Evolutionary conservation across 2,329 filamentous ascomycete genomes (phyloP).

Genomic region (Penicillium sp.): DNA sequence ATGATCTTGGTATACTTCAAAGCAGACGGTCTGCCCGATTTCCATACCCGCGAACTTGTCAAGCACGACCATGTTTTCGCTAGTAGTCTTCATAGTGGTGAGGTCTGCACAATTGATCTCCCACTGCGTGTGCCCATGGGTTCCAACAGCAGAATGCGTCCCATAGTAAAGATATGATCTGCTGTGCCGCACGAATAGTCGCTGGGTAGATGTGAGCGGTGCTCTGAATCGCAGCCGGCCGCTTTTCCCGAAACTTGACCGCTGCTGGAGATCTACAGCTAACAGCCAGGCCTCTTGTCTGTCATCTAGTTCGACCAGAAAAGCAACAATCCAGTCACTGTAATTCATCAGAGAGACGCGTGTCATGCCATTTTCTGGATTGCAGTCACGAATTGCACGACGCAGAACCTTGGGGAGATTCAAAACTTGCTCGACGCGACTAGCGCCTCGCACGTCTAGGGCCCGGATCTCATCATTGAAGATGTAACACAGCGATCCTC

Average conservation of each 20-base stretch:
- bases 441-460: constrained; percentile 60
- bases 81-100: constrained; percentile 44
- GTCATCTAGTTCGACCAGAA: constrained; percentile 56
- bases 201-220: constrained; percentile 54
- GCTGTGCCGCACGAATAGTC: constrained; percentile 72
- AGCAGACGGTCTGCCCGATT: constrained; percentile 70
- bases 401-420: constrained; percentile 54
- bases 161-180: constrained; percentile 67
- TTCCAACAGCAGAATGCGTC: constrained; percentile 60
- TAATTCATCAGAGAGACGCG: constrained; percentile 63
- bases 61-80: constrained; percentile 55
- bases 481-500: constrained; percentile 70
- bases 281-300: constrained; percentile 58
- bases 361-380: constrained; percentile 42
- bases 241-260: constrained; percentile 24
- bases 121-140: constrained; percentile 67
- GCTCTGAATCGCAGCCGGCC: constrained; percentile 49
- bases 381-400: constrained; percentile 41
- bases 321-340: constrained; percentile 61
- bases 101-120: constrained; percentile 61
- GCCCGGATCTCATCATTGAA: constrained; percentile 60
- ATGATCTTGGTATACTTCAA: constrained; percentile 68
- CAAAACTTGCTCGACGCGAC: constrained; percentile 60
- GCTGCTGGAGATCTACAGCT: constrained; percentile 50
- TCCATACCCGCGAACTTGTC: constrained; percentile 66